A percentile compares a stretch with the other conserved stretches of the same genome.
Conservation (phyloP, 768 basidiomycete species). For the Galerina sulciceps region DNA sequence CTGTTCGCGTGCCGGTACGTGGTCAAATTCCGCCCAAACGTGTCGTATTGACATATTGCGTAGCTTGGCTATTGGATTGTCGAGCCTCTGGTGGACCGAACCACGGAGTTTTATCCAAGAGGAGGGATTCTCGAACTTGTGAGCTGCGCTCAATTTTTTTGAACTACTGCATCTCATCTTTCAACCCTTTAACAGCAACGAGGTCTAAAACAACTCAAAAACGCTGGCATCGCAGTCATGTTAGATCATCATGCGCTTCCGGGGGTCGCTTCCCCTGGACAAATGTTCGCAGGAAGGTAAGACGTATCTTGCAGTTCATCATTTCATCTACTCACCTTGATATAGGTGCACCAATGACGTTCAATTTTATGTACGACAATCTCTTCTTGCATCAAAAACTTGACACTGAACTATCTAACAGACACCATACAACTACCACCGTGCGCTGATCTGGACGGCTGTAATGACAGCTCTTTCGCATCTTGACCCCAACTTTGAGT, state of each 20-base stretch:
- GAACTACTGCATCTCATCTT: not conserved
- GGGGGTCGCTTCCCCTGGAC: slow-evolving; percentile 63
- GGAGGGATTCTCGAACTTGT: slow-evolving; percentile 74
- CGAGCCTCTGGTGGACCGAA: slow-evolving; percentile 68
- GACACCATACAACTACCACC: slow-evolving; percentile 75
- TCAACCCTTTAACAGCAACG: slow-evolving; percentile 46
- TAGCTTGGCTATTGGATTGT: slow-evolving; percentile 87
- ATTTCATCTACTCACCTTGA: not conserved
- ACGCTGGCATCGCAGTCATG: slow-evolving; percentile 69
- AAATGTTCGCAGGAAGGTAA: slow-evolving; percentile 73
- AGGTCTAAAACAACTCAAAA: slow-evolving; percentile 61
- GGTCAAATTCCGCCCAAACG: not conserved
- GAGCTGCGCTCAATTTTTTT: slow-evolving; percentile 16
- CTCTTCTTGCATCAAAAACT: not conserved
- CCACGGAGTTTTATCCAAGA: slow-evolving; percentile 64
- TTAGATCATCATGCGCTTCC: slow-evolving; percentile 73
- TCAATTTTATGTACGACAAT: slow-evolving; percentile 66
- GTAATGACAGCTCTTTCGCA: slow-evolving; percentile 80
- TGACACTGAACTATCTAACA: slow-evolving; percentile 24
- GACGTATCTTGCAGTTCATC: slow-evolving; percentile 14
- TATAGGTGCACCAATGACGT: slow-evolving; percentile 67
- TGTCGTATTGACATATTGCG: not conserved
- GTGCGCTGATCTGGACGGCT: slow-evolving; percentile 80
- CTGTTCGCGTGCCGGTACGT: slow-evolving; percentile 75
- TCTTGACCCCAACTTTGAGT: slow-evolving; percentile 65